Conservation (phyloP, 164 flowering plant genomes). For the grape (Vitis vinifera) region DNA sequence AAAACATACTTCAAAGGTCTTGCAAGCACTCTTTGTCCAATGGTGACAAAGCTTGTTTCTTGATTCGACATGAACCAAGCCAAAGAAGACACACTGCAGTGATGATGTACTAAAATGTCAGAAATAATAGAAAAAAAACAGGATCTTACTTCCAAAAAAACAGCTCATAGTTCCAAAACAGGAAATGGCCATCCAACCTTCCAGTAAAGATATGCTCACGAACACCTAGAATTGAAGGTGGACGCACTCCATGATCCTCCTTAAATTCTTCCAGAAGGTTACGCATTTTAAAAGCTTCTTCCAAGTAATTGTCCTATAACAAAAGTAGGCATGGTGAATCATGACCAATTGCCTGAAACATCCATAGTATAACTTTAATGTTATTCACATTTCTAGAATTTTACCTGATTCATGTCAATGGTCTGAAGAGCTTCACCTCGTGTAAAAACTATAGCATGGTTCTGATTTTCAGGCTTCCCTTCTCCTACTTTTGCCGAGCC, state of each 20-base stretch:
- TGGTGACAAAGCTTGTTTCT: slow-evolving; percentile 94
- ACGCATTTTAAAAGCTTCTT: slow-evolving; percentile 99
- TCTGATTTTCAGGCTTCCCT: slow-evolving; percentile 99
- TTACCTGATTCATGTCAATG: slow-evolving; percentile 98
- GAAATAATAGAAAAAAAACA: slow-evolving; percentile 3
- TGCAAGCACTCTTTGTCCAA: slow-evolving; percentile 98
- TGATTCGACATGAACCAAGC: slow-evolving; percentile 99
- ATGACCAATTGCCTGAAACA: slow-evolving; percentile 3
- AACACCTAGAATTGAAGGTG: slow-evolving; percentile 90
- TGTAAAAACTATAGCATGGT: slow-evolving; percentile 93
- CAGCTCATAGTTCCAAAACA: not conserved
- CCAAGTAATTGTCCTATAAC: slow-evolving; percentile 90
- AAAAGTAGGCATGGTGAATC: slow-evolving; percentile 2
- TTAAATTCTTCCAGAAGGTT: slow-evolving; percentile 94
- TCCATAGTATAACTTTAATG: not conserved
- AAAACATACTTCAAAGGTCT: slow-evolving; percentile 82
- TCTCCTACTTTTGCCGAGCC: slow-evolving; percentile 94
- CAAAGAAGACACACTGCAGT: slow-evolving; percentile 91
- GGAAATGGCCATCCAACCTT: slow-evolving; percentile 51
- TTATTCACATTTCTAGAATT: not conserved
- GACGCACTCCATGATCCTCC: slow-evolving; percentile 88
- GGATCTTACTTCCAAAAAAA: not conserved
- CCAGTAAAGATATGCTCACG: slow-evolving; percentile 99
- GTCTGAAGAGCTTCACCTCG: slow-evolving; percentile 98
- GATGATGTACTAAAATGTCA: slow-evolving; percentile 18